Percentiles rank a stretch among this genome's conserved stretches.
phyloP scores from a whole-genome alignment of 2,329 filamentous ascomycete species.

The Podosphaera aphanis region DNA sequence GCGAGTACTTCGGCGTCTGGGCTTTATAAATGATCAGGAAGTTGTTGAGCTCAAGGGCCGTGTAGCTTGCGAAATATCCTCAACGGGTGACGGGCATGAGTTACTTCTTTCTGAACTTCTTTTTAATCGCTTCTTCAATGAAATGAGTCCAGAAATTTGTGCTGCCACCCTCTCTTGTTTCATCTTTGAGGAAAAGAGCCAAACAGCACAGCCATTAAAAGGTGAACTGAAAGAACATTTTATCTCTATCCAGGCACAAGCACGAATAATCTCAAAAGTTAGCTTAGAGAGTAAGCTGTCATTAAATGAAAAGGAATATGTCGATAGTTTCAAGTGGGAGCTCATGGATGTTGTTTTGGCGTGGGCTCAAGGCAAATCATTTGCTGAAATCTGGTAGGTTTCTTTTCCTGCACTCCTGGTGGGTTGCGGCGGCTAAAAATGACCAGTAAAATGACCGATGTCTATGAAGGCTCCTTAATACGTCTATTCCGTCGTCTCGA shows the following conservation, averaged over 20 bases:
- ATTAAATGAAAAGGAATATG: slow-evolving; percentile 87
- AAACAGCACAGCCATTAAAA: slow-evolving; percentile 47
- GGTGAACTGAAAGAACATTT: slow-evolving; percentile 74
- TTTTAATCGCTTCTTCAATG: slow-evolving; percentile 96
- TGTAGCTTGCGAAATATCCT: slow-evolving; percentile 93
- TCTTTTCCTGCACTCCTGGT: neutral
- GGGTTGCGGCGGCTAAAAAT: slow-evolving; percentile 7
- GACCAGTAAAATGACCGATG: slow-evolving; percentile 87
- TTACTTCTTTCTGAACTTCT: slow-evolving; percentile 78
- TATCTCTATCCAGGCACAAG: slow-evolving; percentile 68
- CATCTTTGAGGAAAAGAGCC: slow-evolving; percentile 86
- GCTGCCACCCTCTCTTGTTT: slow-evolving; percentile 79
- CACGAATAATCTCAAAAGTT: slow-evolving; percentile 73
- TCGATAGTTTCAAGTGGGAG: slow-evolving; percentile 73
- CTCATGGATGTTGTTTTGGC: slow-evolving; percentile 89
- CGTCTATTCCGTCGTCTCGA: slow-evolving; percentile 88
- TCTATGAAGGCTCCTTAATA: slow-evolving; percentile 90
- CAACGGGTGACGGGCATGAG: slow-evolving; percentile 61
- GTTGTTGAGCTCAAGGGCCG: slow-evolving; percentile 93
- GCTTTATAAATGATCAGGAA: slow-evolving; percentile 87
- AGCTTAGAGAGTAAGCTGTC: slow-evolving; percentile 83
- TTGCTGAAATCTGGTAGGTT: slow-evolving; percentile 82
- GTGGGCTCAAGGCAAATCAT: slow-evolving; percentile 77
- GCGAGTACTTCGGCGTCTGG: slow-evolving; percentile 75
- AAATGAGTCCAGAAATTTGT: slow-evolving; percentile 66